phyloP scores from a whole-genome alignment of 2,329 filamentous ascomycete genomes.

The Cladobotryum protrusum region DNA sequence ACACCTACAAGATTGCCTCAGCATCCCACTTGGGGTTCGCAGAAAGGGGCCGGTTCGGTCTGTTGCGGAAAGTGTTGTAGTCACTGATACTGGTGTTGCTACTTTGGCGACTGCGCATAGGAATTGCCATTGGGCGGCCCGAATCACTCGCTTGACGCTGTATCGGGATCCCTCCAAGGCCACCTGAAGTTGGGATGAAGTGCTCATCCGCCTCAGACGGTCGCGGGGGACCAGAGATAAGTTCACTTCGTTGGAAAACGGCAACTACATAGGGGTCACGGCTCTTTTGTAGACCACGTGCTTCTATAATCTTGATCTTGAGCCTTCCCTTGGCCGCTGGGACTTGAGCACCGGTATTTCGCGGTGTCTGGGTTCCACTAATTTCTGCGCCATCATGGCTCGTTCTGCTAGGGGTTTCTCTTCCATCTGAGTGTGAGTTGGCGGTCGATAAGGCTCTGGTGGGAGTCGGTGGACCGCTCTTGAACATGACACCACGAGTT shows the following conservation, averaged over 20 bases:
- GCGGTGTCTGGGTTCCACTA: conserved; percentile 49
- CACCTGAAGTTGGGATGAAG: conserved; percentile 40
- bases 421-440: conserved; percentile 43
- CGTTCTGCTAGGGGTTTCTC: conserved; percentile 32
- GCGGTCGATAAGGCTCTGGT: conserved; percentile 74
- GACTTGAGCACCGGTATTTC: conserved; percentile 53
- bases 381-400: conserved; percentile 39
- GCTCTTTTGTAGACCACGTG: conserved; percentile 72
- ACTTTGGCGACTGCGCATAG: conserved; percentile 94
- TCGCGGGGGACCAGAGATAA: conserved; percentile 82
- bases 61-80: conserved; percentile 52
- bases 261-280: conserved; percentile 92
- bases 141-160: conserved; percentile 72
- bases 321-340: conserved; percentile 78
- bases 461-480: conserved; percentile 89
- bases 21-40: conserved; percentile 94
- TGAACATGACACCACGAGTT: conserved; percentile 68
- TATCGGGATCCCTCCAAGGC: conserved; percentile 51
- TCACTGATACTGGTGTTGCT: conserved; percentile 85
- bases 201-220: conserved; percentile 56
- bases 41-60: conserved; percentile 50
- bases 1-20: conserved; percentile 90
- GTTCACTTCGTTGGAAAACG: conserved; percentile 93
- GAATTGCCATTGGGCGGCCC: conserved; percentile 83
- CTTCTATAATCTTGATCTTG: conserved; percentile 82